Evolutionary conservation across 2,329 filamentous ascomycete genomes (phyloP), one percentile per base, ranked within the genome.

Genomic region (Penicillium capsulatum): DNA sequence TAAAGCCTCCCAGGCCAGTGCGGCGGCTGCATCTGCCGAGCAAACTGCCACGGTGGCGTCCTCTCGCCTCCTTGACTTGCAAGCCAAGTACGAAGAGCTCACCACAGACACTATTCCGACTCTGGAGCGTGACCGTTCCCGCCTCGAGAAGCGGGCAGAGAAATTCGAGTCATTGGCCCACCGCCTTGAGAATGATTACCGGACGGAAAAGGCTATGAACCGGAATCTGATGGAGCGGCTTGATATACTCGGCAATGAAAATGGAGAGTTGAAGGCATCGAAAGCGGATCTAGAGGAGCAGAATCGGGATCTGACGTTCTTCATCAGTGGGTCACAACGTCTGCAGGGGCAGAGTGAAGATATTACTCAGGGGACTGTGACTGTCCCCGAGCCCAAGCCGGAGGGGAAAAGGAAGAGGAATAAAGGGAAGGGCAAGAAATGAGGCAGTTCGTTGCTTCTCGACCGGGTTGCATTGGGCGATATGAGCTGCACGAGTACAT

Each of bases 271-370:
- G 3, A 77, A 76, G 53, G 47, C 62, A 51, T 45, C 88, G 63
- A 84, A 86, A 50, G 74, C 70, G 27, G 88, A 94, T 51, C 67
- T 95, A 30, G 79, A 81, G 50, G 89, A 94, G 62, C 84, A 89
- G 74, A 94, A 95, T 59, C 77, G 85, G 10, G 91, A 96, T 61
- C 61, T 96, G 60, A 81, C 75, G 35, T 90, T 94, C 75, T 94
- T 91, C 58, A 91, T 96, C 44, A 86, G 81, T 14, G 84, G 86
- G 0, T 80, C 85, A 63, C 81, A 92, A 65, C 91, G 88, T 65
- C 66, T 96, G 53, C 83, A 78, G 67, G 76, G 75, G 77, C 22
- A 78, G 41, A 77, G 80, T 20, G 85, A 84, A n/a, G 86, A 91
- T 62, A 64, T 92, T 26, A 79, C 82, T 50, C 84, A 83, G 36